These are phyloP conservation scores for Conoideocrella luteorostrata DNA, from an alignment of 2,329 filamentous ascomycete species.

Conservation along the genomic window DNA sequence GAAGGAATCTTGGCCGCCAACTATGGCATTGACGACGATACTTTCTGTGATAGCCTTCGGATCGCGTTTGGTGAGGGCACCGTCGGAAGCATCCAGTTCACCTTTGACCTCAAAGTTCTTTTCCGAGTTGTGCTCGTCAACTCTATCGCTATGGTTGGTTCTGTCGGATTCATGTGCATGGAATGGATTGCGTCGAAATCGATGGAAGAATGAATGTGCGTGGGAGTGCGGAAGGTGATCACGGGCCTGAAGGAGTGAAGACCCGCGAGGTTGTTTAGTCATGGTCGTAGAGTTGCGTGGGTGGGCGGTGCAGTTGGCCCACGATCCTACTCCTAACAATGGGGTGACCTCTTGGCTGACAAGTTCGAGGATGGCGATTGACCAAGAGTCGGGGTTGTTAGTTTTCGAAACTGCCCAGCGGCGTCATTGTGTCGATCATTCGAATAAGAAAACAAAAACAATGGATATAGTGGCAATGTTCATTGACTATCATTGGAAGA, in stretches of 20 bases:
- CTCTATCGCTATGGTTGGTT: conserved; percentile 10
- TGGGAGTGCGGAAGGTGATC: conserved; percentile 18
- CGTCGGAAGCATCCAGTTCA: conserved; percentile 7
- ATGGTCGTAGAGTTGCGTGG: conserved; percentile 19
- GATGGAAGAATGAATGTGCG: conserved; percentile 18
- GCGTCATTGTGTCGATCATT: conserved; percentile 10
- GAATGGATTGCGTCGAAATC: conserved; percentile 11
- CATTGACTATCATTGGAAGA: not conserved
- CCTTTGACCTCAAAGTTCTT: conserved; percentile 18
- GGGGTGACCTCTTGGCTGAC: conserved; percentile 6
- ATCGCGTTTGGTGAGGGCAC: conserved; percentile 5
- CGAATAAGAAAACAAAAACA: not conserved
- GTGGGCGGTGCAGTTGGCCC: conserved; percentile 4
- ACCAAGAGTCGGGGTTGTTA: conserved; percentile 9
- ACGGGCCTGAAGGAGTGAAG: conserved; percentile 32
- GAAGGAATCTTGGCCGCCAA: conserved; percentile 14
- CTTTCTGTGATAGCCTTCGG: conserved; percentile 14
- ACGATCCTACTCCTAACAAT: conserved; percentile 14
- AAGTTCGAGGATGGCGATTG: not conserved
- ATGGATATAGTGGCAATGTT: not conserved
- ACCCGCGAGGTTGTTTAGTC: conserved; percentile 27
- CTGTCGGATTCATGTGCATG: conserved; percentile 12
- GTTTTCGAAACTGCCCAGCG: not conserved
- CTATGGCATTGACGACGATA: conserved; percentile 5
- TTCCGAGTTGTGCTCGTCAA: conserved; percentile 16